These are phyloP conservation scores for Colletotrichum sansevieriae DNA, from an alignment of 2,329 filamentous ascomycete genomes.

Conservation along the genomic window DNA sequence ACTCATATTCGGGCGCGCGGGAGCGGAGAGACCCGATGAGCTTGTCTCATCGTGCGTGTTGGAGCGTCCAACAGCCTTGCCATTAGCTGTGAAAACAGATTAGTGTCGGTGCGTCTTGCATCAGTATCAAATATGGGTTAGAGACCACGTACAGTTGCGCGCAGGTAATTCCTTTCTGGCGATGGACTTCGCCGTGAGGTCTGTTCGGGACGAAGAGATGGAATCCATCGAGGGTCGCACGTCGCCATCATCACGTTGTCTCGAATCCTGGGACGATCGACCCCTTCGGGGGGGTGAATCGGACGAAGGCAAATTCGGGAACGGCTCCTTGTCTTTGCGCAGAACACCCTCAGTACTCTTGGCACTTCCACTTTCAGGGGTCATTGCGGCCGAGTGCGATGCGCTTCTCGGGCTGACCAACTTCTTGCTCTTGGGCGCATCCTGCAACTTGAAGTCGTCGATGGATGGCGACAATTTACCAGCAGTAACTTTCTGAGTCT, in stretches of 20 bases:
- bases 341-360: conserved; percentile 53
- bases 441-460: conserved; percentile 83
- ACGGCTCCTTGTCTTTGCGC: conserved; percentile 53
- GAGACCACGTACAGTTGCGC: conserved; percentile 58
- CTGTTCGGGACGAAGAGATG: conserved; percentile 54
- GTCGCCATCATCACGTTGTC: conserved; percentile 67
- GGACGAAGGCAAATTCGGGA: conserved; percentile 37
- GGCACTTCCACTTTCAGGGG: conserved; percentile 53
- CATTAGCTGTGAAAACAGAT: conserved; percentile 51
- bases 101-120: conserved; percentile 41
- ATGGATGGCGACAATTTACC: conserved; percentile 56
- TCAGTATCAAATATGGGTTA: conserved; percentile 40
- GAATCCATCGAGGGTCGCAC: conserved; percentile 59
- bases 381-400: conserved; percentile 57
- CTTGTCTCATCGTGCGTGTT: conserved; percentile 45
- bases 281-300: conserved; percentile 53
- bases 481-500: conserved; percentile 47
- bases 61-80: conserved; percentile 46
- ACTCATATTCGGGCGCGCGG: conserved; percentile 47
- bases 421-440: conserved; percentile 78
- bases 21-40: conserved; percentile 35
- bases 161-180: conserved; percentile 74
- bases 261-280: conserved; percentile 71
- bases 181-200: conserved; percentile 63
- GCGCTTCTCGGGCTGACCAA: conserved; percentile 57